Conservation (phyloP, 129 eudicot species). For the Saposhnikovia divaricata region DNA sequence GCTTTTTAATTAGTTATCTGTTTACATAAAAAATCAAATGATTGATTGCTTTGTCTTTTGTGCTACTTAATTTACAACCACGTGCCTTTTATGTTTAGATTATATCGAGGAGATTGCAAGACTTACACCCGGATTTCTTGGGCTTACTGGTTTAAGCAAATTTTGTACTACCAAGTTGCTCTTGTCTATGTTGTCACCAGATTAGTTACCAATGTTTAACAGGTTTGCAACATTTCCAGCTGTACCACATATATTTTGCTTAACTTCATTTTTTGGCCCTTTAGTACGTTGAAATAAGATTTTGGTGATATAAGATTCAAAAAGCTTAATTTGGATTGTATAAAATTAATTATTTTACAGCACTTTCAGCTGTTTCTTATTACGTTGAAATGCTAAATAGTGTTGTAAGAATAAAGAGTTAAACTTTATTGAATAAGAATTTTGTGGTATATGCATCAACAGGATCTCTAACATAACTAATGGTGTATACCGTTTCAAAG, state of each 20-base stretch:
- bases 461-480: not conserved
- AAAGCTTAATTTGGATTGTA: not conserved
- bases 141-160: conserved; percentile 83
- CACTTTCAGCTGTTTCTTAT: not conserved
- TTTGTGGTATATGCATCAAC: not conserved
- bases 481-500: conserved; percentile 14
- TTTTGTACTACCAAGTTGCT: conserved; percentile 90
- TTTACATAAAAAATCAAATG: not conserved
- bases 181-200: conserved; percentile 75
- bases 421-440: not conserved
- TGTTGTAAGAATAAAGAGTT: not conserved
- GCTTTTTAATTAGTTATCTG: not conserved
- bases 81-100: conserved; percentile 27
- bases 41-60: not conserved
- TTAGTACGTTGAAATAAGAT: not conserved
- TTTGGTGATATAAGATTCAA: not conserved
- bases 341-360: not conserved
- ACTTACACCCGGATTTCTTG: conserved; percentile 53
- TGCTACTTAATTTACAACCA: conserved; percentile 2
- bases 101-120: conserved; percentile 40
- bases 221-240: conserved; percentile 38
- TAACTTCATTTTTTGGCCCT: not conserved
- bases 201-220: conserved; percentile 81
- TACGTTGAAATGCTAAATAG: not conserved
- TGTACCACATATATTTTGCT: not conserved